Evolutionary conservation across 805 yeast genomes (phyloP).

Genomic region (Lipomyces oligophaga): DNA sequence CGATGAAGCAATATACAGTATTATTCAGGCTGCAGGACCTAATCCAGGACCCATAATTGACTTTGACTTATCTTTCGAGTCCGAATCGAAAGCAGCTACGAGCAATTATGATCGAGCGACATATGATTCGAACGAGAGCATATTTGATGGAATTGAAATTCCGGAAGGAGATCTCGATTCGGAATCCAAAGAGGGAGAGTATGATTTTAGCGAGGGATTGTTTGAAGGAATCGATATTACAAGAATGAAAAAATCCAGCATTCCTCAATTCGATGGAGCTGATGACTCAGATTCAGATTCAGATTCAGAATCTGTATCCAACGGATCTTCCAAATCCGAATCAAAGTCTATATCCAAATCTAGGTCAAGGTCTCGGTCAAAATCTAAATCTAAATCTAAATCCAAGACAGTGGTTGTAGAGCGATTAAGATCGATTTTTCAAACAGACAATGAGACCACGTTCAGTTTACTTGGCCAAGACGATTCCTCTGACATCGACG

Average conservation of each 20-base stretch:
- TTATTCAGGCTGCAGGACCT: slow-evolving; percentile 2
- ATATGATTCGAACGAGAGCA: no score
- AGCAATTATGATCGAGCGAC: no score
- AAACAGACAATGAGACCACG: slow-evolving; percentile 12
- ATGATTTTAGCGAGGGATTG: not conserved
- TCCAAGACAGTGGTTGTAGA: slow-evolving; percentile 14
- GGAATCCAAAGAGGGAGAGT: not conserved
- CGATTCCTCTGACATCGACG: slow-evolving; percentile 36
- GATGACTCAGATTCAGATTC: not conserved
- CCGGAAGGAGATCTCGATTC: not conserved
- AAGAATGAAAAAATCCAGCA: no score
- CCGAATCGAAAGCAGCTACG: no score
- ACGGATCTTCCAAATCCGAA: not conserved
- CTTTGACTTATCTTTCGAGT: no score
- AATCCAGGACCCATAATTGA: no score
- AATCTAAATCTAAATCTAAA: no score
- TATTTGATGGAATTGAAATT: not conserved
- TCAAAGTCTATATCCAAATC: no score
- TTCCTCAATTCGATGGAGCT: not conserved
- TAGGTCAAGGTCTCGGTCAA: no score
- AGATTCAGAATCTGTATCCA: slow-evolving; percentile 1
- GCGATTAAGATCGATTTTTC: slow-evolving; percentile 13
- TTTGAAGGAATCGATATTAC: not conserved
- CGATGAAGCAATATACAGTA: slow-evolving; percentile 9
- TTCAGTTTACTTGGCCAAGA: slow-evolving; percentile 45